These are phyloP conservation scores for Colletotrichum zoysiae DNA, from an alignment of 2,329 filamentous ascomycete genomes.

Conservation along the genomic window DNA sequence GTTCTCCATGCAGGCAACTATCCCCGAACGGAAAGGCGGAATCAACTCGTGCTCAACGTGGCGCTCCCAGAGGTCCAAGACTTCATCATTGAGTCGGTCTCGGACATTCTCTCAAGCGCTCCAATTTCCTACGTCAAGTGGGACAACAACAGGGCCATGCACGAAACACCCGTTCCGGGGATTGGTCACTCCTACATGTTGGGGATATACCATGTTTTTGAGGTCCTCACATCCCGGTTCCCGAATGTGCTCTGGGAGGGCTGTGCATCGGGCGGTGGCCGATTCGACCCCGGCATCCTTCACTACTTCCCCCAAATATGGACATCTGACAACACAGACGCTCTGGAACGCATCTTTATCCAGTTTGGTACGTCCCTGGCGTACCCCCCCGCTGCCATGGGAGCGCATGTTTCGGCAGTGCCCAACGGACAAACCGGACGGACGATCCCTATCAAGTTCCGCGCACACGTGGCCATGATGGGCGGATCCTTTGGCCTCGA, in stretches of 20 bases:
- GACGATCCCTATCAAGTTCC: constrained; percentile 68
- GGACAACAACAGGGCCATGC: constrained; percentile 76
- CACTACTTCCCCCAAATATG: constrained; percentile 76
- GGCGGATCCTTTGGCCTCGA: constrained; percentile 76
- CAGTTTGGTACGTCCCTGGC: constrained; percentile 74
- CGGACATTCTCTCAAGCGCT: constrained; percentile 65
- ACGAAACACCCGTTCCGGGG: constrained; percentile 67
- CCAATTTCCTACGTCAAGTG: constrained; percentile 74
- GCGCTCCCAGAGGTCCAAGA: constrained; percentile 72
- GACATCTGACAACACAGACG: constrained; percentile 76
- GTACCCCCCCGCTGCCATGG: constrained; percentile 74
- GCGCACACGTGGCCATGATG: constrained; percentile 77
- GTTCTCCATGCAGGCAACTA: constrained; percentile 69
- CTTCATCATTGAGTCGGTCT: constrained; percentile 69
- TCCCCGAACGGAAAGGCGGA: constrained; percentile 66
- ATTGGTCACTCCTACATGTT: constrained; percentile 72
- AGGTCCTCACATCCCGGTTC: constrained; percentile 69
- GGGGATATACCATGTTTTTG: constrained; percentile 72
- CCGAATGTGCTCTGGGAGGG: constrained; percentile 75
- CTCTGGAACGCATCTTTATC: constrained; percentile 69
- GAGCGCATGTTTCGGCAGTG: constrained; percentile 72
- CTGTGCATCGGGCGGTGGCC: constrained; percentile 73
- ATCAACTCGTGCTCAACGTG: constrained; percentile 73
- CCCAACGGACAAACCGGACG: constrained; percentile 70
- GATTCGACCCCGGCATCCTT: constrained; percentile 73